phyloP scores from a whole-genome alignment of 139 green algal species.

The Spirogloea muscicola region DNA sequence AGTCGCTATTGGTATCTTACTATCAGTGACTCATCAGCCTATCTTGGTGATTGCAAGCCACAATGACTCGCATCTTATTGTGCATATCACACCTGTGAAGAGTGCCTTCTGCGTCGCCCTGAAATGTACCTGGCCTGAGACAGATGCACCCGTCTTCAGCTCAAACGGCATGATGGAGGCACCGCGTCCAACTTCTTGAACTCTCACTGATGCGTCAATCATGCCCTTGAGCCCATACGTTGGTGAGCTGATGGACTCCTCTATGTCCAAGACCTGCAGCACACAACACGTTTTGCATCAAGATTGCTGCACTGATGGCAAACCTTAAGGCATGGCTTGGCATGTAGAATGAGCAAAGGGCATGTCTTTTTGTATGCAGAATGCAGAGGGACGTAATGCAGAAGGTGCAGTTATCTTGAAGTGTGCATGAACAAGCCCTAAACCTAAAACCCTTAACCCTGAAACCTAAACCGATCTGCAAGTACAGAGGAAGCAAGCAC shows the following conservation, averaged over 20 bases:
- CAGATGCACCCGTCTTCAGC: slow-evolving; percentile 79
- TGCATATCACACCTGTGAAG: background rate
- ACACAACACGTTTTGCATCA: background rate
- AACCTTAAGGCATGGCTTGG: too few species aligned
- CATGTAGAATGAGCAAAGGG: too few species aligned
- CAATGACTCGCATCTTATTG: too few species aligned
- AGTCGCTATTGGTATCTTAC: too few species aligned
- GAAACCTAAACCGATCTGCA: too few species aligned
- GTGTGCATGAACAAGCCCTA: too few species aligned
- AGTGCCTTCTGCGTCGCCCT: background rate
- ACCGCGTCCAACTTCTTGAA: slow-evolving; percentile 38
- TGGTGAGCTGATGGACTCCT: slow-evolving; percentile 87
- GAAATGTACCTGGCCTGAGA: slow-evolving; percentile 32
- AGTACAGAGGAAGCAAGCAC: background rate
- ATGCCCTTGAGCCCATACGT: slow-evolving; percentile 85
- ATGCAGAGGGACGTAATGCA: background rate
- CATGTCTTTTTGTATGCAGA: background rate
- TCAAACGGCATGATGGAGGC: slow-evolving; percentile 77
- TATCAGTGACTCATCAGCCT: too few species aligned
- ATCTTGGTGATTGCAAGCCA: too few species aligned
- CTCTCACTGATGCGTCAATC: slow-evolving; percentile 73
- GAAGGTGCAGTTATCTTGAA: background rate
- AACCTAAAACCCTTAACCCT: too few species aligned
- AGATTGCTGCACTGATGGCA: background rate
- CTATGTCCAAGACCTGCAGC: slow-evolving; percentile 82